phyloP scores from a whole-genome alignment of 805 yeast species.

The Lipomyces starkeyi region DNA sequence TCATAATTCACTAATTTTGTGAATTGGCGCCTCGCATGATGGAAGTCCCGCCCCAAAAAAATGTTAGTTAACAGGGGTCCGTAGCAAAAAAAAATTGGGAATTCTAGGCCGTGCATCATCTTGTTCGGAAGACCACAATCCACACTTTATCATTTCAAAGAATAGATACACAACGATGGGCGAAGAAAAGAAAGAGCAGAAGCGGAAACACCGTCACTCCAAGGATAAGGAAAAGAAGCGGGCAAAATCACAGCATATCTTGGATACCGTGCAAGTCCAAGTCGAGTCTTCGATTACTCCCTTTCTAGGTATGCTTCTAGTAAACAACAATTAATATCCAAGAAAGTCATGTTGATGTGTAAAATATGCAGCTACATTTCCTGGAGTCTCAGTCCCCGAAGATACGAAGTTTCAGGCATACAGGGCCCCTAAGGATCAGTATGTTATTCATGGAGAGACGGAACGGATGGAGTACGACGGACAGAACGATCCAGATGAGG shows the following conservation, averaged over 20 bases:
- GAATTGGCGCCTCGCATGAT: too few relatives aligned
- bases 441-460: conserved; percentile 77
- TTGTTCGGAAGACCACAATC: too few relatives aligned
- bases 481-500: conserved; percentile 46
- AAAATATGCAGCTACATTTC: conserved; percentile 54
- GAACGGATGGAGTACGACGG: conserved; percentile 78
- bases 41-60: too few relatives aligned
- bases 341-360: not conserved
- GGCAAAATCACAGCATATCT: conserved; percentile 7
- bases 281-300: conserved; percentile 25
- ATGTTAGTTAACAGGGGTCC: too few relatives aligned
- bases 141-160: too few relatives aligned
- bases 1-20: too few relatives aligned
- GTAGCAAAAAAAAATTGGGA: too few relatives aligned
- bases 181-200: conserved; percentile 15
- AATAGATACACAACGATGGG: conserved; percentile 3
- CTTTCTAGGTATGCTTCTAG: conserved; percentile 24
- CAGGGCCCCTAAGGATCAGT: conserved; percentile 51
- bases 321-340: not conserved
- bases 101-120: too few relatives aligned
- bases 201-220: conserved; percentile 16
- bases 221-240: conserved; percentile 22
- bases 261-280: conserved; percentile 8
- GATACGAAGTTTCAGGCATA: conserved; percentile 68
- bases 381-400: conserved; percentile 69